Evolutionary conservation across 768 basidiomycete species (phyloP).

Genomic region (Trametes cinnabarina): DNA sequence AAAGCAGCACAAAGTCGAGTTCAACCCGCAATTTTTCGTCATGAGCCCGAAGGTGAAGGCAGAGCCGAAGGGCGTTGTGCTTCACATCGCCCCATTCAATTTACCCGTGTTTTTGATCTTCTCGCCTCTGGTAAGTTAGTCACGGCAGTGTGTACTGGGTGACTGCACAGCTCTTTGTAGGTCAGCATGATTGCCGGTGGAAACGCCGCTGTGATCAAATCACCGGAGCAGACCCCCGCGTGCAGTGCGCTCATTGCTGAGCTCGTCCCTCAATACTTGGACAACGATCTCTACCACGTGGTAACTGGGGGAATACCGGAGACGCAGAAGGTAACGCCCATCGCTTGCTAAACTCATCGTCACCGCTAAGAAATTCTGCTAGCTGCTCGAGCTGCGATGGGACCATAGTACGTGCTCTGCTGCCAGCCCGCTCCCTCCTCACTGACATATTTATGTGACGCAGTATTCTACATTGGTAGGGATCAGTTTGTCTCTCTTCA

Average conservation of each 20-base stretch:
- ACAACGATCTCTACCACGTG: slow-evolving; percentile 57
- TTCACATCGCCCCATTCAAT: slow-evolving; percentile 74
- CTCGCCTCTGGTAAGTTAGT: slow-evolving; percentile 51
- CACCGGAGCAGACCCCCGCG: slow-evolving; percentile 64
- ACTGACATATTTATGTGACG: neutral
- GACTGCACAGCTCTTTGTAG: slow-evolving; percentile 5
- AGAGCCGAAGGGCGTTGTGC: slow-evolving; percentile 71
- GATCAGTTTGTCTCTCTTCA: no score
- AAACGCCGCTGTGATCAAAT: slow-evolving; percentile 67
- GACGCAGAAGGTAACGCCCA: slow-evolving; percentile 47
- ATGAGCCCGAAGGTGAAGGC: slow-evolving; percentile 66
- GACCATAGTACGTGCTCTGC: slow-evolving; percentile 40
- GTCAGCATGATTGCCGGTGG: slow-evolving; percentile 75
- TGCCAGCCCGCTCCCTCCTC: neutral
- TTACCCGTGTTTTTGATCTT: slow-evolving; percentile 64
- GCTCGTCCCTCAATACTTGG: slow-evolving; percentile 72
- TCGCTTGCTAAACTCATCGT: neutral
- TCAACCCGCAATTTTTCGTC: slow-evolving; percentile 53
- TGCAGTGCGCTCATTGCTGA: slow-evolving; percentile 59
- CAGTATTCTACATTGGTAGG: slow-evolving; percentile 59
- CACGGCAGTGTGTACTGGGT: neutral
- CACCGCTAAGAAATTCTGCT: neutral
- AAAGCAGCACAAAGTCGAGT: slow-evolving; percentile 55
- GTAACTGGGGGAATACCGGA: slow-evolving; percentile 67
- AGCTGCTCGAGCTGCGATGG: slow-evolving; percentile 60